Evolutionary conservation across 192 early-diverging fungal genomes (phyloP).

Genomic region (Endogone sp.): DNA sequence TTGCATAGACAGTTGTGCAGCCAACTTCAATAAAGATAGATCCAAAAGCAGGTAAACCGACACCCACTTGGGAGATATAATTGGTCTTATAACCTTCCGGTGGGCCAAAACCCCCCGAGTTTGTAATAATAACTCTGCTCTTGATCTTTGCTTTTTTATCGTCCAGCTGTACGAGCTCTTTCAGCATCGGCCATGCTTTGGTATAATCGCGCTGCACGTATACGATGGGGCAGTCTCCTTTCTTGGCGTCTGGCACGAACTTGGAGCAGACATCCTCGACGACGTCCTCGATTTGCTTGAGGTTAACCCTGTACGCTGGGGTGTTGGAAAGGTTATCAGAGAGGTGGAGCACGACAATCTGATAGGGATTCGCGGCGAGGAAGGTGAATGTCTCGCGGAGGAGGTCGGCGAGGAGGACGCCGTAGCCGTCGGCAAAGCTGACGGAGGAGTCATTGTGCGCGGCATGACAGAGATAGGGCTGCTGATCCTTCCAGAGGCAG

Average conservation of each 20-base stretch:
- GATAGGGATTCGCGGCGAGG: slow-evolving; percentile 6
- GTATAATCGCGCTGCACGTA: slow-evolving; percentile 5
- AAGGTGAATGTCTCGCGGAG: slow-evolving; percentile 9
- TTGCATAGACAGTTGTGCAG: no score
- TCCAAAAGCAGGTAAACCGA: neutral
- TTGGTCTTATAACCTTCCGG: neutral
- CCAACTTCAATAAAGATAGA: no score
- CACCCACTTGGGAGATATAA: neutral
- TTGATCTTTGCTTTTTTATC: neutral
- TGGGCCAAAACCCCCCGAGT: neutral
- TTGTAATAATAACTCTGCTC: neutral
- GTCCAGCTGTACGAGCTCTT: slow-evolving; percentile 12
- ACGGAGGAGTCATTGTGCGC: neutral
- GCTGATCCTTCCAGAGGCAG: neutral
- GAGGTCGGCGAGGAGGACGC: neutral
- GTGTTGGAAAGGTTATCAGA: slow-evolving; percentile 7
- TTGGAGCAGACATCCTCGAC: slow-evolving; percentile 4
- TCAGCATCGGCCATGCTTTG: slow-evolving; percentile 13
- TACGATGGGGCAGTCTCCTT: slow-evolving; percentile 21
- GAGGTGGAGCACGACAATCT: slow-evolving; percentile 9
- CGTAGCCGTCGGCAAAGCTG: neutral
- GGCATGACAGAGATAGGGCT: neutral
- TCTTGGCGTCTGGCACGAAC: neutral
- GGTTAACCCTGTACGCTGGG: neutral
- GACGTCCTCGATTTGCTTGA: neutral